phyloP scores from a whole-genome alignment of 2,329 filamentous ascomycete species.

The Colletotrichum destructivum region DNA sequence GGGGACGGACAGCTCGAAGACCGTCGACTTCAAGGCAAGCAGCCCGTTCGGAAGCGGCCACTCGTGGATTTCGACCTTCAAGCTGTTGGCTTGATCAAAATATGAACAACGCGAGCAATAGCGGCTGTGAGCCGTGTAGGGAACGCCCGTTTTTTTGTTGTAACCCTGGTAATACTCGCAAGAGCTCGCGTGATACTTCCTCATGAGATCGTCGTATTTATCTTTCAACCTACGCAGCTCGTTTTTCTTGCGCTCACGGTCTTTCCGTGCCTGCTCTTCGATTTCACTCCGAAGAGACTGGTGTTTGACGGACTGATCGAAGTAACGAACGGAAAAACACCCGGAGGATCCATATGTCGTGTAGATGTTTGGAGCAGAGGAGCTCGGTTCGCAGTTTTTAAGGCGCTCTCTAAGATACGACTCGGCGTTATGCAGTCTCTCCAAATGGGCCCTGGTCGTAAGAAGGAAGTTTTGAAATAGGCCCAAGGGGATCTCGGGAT shows the following conservation, averaged over 20 bases:
- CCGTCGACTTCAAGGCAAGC: constrained; percentile 56
- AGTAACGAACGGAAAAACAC: constrained; percentile 66
- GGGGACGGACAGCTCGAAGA: constrained; percentile 68
- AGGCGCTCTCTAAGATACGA: constrained; percentile 58
- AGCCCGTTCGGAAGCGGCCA: constrained; percentile 65
- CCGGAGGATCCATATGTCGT: constrained; percentile 49
- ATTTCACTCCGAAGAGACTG: background rate
- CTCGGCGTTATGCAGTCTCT: constrained; percentile 62
- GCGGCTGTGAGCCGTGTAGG: constrained; percentile 19
- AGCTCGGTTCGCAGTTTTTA: constrained; percentile 42
- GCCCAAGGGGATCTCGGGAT: constrained; percentile 57
- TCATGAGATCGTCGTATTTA: constrained; percentile 50
- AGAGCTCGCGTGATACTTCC: background rate
- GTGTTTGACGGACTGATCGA: constrained; percentile 54
- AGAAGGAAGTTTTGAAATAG: constrained; percentile 63
- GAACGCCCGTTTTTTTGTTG: background rate
- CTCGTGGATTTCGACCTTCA: constrained; percentile 67
- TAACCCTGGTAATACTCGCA: constrained; percentile 16
- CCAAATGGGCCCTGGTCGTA: constrained; percentile 59
- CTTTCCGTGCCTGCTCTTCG: constrained; percentile 48
- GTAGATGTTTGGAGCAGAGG: constrained; percentile 51
- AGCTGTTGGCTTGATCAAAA: constrained; percentile 47
- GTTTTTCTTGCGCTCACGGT: constrained; percentile 48
- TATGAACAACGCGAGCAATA: constrained; percentile 56
- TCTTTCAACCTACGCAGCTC: constrained; percentile 52